Percentiles rank a stretch among this genome's conserved stretches.
phyloP scores from a whole-genome alignment of 257 asterid species.

The Nicotiana undulata region DNA sequence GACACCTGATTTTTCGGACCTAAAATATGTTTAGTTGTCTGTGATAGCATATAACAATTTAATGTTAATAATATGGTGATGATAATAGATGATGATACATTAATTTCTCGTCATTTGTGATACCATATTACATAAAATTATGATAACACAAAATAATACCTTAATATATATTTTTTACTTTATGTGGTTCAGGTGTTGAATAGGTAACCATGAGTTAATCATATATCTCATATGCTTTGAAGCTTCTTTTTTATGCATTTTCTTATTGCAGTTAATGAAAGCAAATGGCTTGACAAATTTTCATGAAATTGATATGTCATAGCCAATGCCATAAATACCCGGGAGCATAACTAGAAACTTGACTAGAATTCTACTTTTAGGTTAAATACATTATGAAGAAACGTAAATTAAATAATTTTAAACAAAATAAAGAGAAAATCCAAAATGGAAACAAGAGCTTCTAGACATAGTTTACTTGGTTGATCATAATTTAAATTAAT shows the following conservation, averaged over 20 bases:
- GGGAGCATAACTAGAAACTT: not conserved
- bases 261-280: not conserved
- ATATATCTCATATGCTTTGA: not conserved
- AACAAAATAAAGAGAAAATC: not conserved
- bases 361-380: not conserved
- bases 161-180: too few species aligned
- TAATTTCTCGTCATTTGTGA: too few species aligned
- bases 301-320: too few species aligned
- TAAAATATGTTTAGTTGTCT: too few species aligned
- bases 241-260: not conserved
- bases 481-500: not conserved
- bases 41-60: too few species aligned
- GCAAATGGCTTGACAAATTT: too few species aligned
- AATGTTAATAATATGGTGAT: too few species aligned
- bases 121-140: too few species aligned
- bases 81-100: too few species aligned
- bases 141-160: not conserved
- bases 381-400: not conserved
- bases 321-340: too few species aligned
- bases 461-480: not conserved
- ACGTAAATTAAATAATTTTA: not conserved
- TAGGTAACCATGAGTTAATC: not conserved
- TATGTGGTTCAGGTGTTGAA: not conserved
- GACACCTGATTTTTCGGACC: too few species aligned
- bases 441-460: not conserved